A percentile compares a stretch with the other conserved stretches of the same genome.
Conservation (phyloP, 1,284 basidiomycete genomes). For the Sutorius eximius region DNA sequence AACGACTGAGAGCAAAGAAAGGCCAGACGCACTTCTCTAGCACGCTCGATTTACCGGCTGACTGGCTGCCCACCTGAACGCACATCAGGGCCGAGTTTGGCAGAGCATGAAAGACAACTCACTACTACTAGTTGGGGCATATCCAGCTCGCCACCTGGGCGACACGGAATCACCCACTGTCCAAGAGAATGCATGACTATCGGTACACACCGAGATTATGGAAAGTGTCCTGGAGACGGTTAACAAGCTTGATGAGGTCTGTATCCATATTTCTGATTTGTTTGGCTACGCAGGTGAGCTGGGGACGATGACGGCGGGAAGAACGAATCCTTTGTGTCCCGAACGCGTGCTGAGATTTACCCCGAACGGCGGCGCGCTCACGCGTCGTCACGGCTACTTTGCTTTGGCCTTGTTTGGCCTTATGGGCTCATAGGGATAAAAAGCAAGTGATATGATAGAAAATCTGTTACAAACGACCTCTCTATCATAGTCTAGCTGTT, state of each 20-base stretch:
- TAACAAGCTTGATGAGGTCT: conserved; percentile 94
- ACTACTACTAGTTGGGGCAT: conserved; percentile 85
- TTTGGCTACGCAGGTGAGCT: background rate
- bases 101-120: conserved; percentile 30
- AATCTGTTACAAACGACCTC: conserved; percentile 5
- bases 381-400: conserved; percentile 39
- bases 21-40: conserved; percentile 69
- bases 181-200: conserved; percentile 4
- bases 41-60: conserved; percentile 84
- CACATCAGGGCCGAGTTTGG: background rate
- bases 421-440: background rate
- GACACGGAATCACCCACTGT: conserved; percentile 18
- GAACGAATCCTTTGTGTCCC: conserved; percentile 2
- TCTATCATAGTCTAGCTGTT: conserved; percentile 33
- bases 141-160: conserved; percentile 76
- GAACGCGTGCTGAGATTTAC: conserved; percentile 16
- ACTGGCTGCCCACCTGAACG: conserved; percentile 78
- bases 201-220: conserved; percentile 67
- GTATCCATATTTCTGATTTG: conserved; percentile 69
- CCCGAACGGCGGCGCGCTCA: conserved; percentile 17
- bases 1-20: conserved; percentile 2
- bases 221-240: conserved; percentile 92
- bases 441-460: conserved; percentile 5
- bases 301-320: conserved; percentile 8
- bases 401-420: conserved; percentile 35